Conservation (phyloP, 495 filamentous ascomycete genomes). For the Letharia lupina region DNA sequence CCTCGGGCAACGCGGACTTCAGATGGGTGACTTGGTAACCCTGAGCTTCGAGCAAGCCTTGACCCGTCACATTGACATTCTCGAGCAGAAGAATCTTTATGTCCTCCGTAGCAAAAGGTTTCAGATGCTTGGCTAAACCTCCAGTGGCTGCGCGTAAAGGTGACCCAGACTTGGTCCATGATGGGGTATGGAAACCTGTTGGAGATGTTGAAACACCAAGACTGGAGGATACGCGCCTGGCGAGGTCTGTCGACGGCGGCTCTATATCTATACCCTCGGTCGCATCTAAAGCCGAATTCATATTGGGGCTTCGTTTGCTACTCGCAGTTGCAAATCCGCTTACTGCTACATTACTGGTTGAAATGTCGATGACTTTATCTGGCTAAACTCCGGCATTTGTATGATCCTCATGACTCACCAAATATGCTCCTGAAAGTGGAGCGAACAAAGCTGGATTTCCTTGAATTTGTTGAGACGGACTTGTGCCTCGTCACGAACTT, state of each 20-base stretch:
- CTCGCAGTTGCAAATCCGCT: background rate
- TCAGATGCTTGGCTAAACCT: slow-evolving; percentile 63
- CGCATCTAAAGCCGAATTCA: slow-evolving; percentile 17
- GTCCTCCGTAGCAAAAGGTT: slow-evolving; percentile 90
- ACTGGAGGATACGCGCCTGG: slow-evolving; percentile 41
- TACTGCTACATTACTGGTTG: too few species aligned
- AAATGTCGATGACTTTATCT: too few species aligned
- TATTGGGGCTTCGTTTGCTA: slow-evolving; percentile 1
- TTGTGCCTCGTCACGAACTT: background rate
- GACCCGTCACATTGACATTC: slow-evolving; percentile 87
- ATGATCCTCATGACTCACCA: too few species aligned
- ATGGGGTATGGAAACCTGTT: slow-evolving; percentile 53
- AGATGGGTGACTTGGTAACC: slow-evolving; percentile 94
- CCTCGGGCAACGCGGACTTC: slow-evolving; percentile 83
- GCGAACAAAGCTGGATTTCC: too few species aligned
- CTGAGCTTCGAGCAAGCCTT: slow-evolving; percentile 70
- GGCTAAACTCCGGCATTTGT: slow-evolving; percentile 9
- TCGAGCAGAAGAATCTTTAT: slow-evolving; percentile 94
- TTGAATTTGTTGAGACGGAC: background rate
- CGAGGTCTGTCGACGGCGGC: slow-evolving; percentile 17
- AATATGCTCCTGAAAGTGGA: too few species aligned
- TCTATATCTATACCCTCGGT: slow-evolving; percentile 19
- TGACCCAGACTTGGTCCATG: slow-evolving; percentile 38
- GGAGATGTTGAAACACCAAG: slow-evolving; percentile 55
- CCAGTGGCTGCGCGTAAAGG: slow-evolving; percentile 32